phyloP scores from a whole-genome alignment of 148 eudicot genomes.

The Rhododendron molle region DNA sequence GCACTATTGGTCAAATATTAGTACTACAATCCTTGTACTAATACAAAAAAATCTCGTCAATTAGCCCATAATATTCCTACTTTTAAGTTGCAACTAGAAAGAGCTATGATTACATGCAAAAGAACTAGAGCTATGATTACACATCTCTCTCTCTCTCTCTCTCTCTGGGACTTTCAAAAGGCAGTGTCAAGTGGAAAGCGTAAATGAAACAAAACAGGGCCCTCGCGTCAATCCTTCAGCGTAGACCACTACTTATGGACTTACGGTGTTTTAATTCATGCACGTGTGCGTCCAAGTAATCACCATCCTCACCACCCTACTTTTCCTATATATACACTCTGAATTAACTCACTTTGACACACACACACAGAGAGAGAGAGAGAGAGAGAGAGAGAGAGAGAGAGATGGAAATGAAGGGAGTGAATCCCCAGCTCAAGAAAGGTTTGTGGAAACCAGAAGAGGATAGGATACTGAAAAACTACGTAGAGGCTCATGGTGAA shows the following conservation, averaged over 20 bases:
- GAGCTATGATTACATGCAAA: neutral
- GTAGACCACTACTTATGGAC: neutral
- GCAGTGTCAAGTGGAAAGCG: neutral
- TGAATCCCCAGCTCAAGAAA: constrained; percentile 17
- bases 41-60: neutral
- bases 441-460: constrained; percentile 39
- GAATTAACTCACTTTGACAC: neutral
- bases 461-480: constrained; percentile 27
- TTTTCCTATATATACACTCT: neutral
- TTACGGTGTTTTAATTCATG: neutral
- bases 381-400: constrained; percentile 6
- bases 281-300: neutral
- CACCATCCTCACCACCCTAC: neutral
- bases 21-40: neutral
- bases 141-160: neutral
- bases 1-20: no score
- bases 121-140: neutral
- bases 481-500: constrained; percentile 32
- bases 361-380: neutral
- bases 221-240: neutral
- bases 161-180: neutral
- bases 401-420: constrained; percentile 9
- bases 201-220: neutral
- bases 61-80: neutral
- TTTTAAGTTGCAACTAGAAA: neutral